A percentile compares a stretch with the other conserved stretches of the same genome.
Evolutionary conservation across 805 yeast genomes (phyloP).

Genomic region (Scheffersomyces coipomensis): DNA sequence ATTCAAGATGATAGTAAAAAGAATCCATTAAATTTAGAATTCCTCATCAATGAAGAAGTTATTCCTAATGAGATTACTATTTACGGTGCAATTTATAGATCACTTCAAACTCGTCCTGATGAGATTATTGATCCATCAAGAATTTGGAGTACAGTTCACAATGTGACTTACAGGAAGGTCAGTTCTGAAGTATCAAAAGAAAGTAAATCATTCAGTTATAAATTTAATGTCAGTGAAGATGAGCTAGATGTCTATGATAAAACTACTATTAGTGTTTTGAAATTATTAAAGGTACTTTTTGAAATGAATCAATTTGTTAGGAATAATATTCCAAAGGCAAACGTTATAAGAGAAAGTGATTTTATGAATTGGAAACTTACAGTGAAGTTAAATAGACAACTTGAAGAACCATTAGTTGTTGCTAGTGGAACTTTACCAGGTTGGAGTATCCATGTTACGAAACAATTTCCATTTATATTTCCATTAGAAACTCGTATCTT

Average conservation of each 20-base stretch:
- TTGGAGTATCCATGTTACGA: conserved; percentile 78
- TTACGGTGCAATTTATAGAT: conserved; percentile 68
- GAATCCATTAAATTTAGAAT: conserved; percentile 41
- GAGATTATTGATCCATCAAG: conserved; percentile 43
- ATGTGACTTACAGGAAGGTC: conserved; percentile 6
- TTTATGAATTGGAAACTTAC: conserved; percentile 80
- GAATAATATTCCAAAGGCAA: conserved; percentile 14
- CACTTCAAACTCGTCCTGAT: conserved; percentile 38
- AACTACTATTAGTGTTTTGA: conserved; percentile 40
- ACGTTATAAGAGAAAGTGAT: conserved; percentile 15
- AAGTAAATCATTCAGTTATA: conserved; percentile 8
- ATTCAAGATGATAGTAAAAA: conserved; percentile 14
- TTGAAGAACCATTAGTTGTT: conserved; percentile 86
- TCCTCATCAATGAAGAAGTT: conserved; percentile 53
- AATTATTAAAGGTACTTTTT: conserved; percentile 48
- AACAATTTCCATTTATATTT: conserved; percentile 75
- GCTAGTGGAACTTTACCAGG: conserved; percentile 83
- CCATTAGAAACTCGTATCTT: conserved; percentile 79
- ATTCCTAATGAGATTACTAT: conserved; percentile 69
- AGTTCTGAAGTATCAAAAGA: conserved; percentile 7
- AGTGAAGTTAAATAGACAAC: conserved; percentile 80
- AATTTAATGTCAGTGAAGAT: conserved; percentile 6
- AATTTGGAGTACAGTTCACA: conserved; percentile 62
- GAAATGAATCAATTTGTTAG: conserved; percentile 32
- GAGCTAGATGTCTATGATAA: conserved; percentile 22